A percentile compares a stretch with the other conserved stretches of the same genome.
Evolutionary conservation across 2,329 filamentous ascomycete species (phyloP).

Genomic region (Ophiostoma angusticollis): DNA sequence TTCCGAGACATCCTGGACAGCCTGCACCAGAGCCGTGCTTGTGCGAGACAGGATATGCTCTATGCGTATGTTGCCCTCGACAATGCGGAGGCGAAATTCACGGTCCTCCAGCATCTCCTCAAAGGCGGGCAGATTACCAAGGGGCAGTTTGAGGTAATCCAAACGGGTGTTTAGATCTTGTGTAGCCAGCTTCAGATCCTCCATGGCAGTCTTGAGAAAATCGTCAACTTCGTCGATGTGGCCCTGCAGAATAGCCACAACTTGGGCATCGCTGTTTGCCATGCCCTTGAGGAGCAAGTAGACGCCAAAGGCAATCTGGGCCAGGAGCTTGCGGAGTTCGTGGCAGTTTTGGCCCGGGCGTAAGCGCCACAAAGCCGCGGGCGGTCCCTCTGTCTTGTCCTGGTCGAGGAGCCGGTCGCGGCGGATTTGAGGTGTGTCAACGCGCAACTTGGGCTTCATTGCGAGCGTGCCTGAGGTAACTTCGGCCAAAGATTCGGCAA

Average conservation of each 20-base stretch:
- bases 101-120: constrained; percentile 80
- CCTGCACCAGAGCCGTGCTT: constrained; percentile 59
- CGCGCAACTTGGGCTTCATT: constrained; percentile 39
- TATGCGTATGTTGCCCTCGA: constrained; percentile 81
- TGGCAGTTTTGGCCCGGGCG: constrained; percentile 67
- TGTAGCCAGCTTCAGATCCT: constrained; percentile 69
- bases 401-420: constrained; percentile 57
- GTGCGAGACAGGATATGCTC: constrained; percentile 81
- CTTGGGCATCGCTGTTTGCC: constrained; percentile 79
- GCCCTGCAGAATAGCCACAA: constrained; percentile 75
- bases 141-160: constrained; percentile 66
- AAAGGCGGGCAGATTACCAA: constrained; percentile 72
- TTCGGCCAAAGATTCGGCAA: constrained; percentile 70
- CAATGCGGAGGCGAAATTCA: constrained; percentile 66
- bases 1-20: constrained; percentile 64
- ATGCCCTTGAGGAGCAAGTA: constrained; percentile 74
- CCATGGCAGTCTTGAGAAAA: constrained; percentile 73
- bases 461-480: constrained; percentile 38
- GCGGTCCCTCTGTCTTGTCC: constrained; percentile 54
- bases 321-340: constrained; percentile 77
- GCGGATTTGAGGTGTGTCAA: constrained; percentile 45
- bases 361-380: constrained; percentile 64
- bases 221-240: constrained; percentile 92
- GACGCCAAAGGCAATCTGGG: constrained; percentile 88
- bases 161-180: constrained; percentile 71